These are phyloP conservation scores for Spergularia bocconei DNA, from an alignment of 148 eudicot genomes.

Conservation along the genomic window DNA sequence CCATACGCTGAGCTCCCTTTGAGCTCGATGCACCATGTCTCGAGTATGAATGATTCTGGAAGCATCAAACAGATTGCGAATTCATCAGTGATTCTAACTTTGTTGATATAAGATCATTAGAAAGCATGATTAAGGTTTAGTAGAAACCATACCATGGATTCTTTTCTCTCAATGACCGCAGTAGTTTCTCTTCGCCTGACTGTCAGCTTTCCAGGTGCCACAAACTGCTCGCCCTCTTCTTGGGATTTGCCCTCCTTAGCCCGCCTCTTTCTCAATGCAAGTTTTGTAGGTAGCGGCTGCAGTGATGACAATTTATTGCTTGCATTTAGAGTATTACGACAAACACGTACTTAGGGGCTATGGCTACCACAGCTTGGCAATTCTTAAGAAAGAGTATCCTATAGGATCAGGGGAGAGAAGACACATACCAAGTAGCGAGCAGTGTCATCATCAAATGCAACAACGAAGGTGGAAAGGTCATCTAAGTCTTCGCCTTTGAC, in stretches of 20 bases:
- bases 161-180: constrained; percentile 56
- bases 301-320: neutral
- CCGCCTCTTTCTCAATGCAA: constrained; percentile 79
- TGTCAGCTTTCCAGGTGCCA: constrained; percentile 63
- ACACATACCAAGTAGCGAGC: constrained; percentile 71
- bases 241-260: constrained; percentile 77
- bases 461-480: constrained; percentile 82
- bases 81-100: neutral
- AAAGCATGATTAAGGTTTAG: neutral
- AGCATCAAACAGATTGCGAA: constrained; percentile 1
- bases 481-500: constrained; percentile 85
- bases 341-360: no score
- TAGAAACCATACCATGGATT: constrained; percentile 39
- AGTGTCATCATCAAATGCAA: constrained; percentile 73
- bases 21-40: constrained; percentile 37
- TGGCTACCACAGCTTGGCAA: neutral
- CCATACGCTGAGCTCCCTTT: constrained; percentile 26
- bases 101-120: neutral
- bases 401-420: neutral
- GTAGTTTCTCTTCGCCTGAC: constrained; percentile 56
- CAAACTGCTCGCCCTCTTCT: constrained; percentile 83
- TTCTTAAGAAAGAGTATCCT: neutral
- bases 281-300: constrained; percentile 94
- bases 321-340: constrained; percentile 14
- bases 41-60: constrained; percentile 43